These are phyloP conservation scores for Naematelia encephala DNA, from an alignment of 768 basidiomycete species.

Conservation along the genomic window DNA sequence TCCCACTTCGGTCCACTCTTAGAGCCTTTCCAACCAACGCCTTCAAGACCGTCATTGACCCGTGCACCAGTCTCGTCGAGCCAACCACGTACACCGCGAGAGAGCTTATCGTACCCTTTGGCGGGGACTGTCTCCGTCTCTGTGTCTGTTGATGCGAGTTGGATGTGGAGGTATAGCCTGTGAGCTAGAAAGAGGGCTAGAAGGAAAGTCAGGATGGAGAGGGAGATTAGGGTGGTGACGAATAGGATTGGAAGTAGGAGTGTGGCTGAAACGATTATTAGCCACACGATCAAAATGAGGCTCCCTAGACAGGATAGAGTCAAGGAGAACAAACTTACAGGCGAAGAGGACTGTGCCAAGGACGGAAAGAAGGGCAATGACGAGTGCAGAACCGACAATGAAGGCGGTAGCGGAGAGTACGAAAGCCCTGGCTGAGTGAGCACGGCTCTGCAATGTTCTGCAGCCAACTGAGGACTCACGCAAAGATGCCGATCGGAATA, in stretches of 20 bases:
- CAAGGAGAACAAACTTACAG: conserved; percentile 27
- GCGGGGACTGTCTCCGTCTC: not conserved
- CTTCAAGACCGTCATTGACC: conserved; percentile 4
- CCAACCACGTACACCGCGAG: conserved; percentile 23
- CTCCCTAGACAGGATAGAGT: not conserved
- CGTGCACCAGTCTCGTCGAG: conserved; percentile 30
- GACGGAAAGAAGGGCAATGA: conserved; percentile 21
- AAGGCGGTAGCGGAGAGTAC: conserved; percentile 20
- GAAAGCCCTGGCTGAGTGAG: conserved; percentile 22
- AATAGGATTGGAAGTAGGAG: conserved; percentile 38
- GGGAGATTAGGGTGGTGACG: conserved; percentile 27
- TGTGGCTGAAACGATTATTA: conserved; percentile 12
- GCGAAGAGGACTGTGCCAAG: conserved; percentile 26
- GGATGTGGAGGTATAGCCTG: conserved; percentile 37
- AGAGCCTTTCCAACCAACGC: not conserved
- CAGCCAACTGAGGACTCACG: conserved; percentile 15
- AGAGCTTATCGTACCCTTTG: conserved; percentile 12
- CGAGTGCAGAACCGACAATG: conserved; percentile 27
- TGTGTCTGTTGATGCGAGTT: conserved; percentile 2
- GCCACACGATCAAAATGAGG: not conserved
- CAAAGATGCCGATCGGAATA: conserved; percentile 31
- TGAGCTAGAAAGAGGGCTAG: conserved; percentile 38
- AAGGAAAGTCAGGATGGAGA: conserved; percentile 23
- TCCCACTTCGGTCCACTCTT: conserved; percentile 2
- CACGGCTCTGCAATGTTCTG: not conserved